Evolutionary conservation across 495 filamentous ascomycete genomes (phyloP), one percentile per base, ranked within the genome.

Genomic region (Daldinia loculata): DNA sequence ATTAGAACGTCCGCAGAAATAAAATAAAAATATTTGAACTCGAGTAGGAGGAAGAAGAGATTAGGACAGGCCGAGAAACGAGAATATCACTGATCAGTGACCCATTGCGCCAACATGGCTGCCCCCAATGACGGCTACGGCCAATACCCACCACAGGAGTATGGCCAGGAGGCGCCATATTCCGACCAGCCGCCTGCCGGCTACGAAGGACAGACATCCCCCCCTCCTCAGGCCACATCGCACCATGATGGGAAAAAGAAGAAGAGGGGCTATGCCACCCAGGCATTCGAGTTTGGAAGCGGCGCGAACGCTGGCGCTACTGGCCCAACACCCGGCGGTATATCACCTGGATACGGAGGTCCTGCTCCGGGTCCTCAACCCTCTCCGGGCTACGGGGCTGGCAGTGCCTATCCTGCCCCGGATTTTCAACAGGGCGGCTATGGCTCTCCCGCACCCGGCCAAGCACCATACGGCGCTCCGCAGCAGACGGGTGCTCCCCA

Each of bases 221-320:
- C 83, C 55, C 80, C 83, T 1, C 77, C 78, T 60, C 78, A 77
- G 41, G 63, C 76, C 53, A 56, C 74, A 48, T 67, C 87, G 51
- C 83, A 81, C 34, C 74, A 75, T 60, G 89, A 85, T 66, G 79
- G 88, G 72, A 84, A 88, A 83, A 83, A 90, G 79, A 97, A 94
- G 86, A 97, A 97, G 85, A 86, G 93, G 79, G 89, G 90, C 45
- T 99, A 99, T 83, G 95, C 96, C 26, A 93, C 92, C 27, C 91
- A 94, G 77, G 95, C 94, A 6, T 99, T 95, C 78, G 96, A 97
- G 11, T 94, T 98, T 75, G 94, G 91, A 34, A 87, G 87, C 32
- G 95, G 95, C 71, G 92, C 91, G 74, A 99, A 99, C 88, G 89
- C 92, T 58, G 91, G 76, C 75, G 80, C 77, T 87, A 80, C 82